A percentile compares a stretch with the other conserved stretches of the same genome.
These are phyloP conservation scores for Entrophospora sp. DNA, from an alignment of 192 early-diverging fungal species.

Conservation along the genomic window DNA sequence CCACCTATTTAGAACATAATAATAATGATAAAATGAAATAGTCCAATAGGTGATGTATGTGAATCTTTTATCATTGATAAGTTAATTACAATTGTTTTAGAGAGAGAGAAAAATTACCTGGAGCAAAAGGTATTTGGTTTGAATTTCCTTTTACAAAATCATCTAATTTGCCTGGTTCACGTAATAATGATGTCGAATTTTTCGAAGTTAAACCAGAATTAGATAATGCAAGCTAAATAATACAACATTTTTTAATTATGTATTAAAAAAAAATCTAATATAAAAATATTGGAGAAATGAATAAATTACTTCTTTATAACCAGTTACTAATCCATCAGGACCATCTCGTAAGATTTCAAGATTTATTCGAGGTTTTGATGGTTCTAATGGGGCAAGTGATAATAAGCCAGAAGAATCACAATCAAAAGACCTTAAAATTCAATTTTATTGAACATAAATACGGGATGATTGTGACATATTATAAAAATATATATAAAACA, in stretches of 20 bases:
- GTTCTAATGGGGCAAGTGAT: slow-evolving; percentile 32
- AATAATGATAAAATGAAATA: background rate
- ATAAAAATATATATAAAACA: too few relatives aligned
- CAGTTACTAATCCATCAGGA: slow-evolving; percentile 39
- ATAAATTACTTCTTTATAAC: slow-evolving; percentile 35
- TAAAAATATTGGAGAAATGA: slow-evolving; percentile 18
- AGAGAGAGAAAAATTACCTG: slow-evolving; percentile 38
- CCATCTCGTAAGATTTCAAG: slow-evolving; percentile 45
- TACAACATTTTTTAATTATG: background rate
- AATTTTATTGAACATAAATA: background rate
- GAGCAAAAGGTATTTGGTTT: slow-evolving; percentile 66
- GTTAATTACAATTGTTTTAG: background rate
- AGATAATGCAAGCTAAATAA: background rate
- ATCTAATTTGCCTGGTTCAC: slow-evolving; percentile 43
- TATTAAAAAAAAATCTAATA: slow-evolving; percentile 17
- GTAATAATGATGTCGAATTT: slow-evolving; percentile 66
- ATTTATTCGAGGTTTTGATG: slow-evolving; percentile 37
- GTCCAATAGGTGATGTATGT: background rate
- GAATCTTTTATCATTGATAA: background rate
- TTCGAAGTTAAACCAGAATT: slow-evolving; percentile 32
- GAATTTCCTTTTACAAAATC: slow-evolving; percentile 67
- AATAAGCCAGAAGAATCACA: slow-evolving; percentile 32
- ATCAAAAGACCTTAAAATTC: slow-evolving; percentile 28
- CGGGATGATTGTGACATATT: too few relatives aligned
- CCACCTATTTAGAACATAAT: slow-evolving; percentile 32